phyloP scores from a whole-genome alignment of 2,329 filamentous ascomycete genomes.

The Alternaria burnsii region DNA sequence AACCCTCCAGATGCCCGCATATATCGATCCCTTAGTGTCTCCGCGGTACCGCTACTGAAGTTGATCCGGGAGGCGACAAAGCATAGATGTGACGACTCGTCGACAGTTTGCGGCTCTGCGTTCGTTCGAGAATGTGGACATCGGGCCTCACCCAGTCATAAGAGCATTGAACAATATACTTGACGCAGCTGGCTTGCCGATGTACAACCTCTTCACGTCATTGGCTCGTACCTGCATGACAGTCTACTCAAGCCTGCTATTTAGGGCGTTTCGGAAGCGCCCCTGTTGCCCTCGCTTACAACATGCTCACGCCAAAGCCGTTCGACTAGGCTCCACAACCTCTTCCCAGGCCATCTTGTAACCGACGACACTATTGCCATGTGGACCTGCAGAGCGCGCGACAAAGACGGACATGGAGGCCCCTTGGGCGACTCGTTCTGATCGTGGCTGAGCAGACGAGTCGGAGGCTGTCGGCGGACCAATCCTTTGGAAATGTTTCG shows the following conservation, averaged over 20 bases:
- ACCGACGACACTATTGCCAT: conserved; percentile 26
- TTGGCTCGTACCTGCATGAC: conserved; percentile 39
- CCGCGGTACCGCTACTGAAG: neutral
- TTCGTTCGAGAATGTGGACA: conserved; percentile 3
- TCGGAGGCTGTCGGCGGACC: conserved; percentile 22
- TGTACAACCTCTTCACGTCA: conserved; percentile 14
- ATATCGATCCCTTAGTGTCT: neutral
- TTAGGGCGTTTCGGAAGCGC: conserved; percentile 45
- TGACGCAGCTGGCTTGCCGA: conserved; percentile 23
- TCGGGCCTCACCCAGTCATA: conserved; percentile 17
- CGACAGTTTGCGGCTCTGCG: conserved; percentile 9
- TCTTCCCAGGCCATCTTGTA: conserved; percentile 20
- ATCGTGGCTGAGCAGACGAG: conserved; percentile 40
- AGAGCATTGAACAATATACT: conserved; percentile 18
- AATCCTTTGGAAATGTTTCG: conserved; percentile 33
- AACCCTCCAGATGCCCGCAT: neutral
- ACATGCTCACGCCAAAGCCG: conserved; percentile 16
- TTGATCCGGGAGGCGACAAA: neutral
- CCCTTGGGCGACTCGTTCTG: conserved; percentile 15
- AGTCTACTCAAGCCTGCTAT: conserved; percentile 25
- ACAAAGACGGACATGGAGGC: conserved; percentile 37
- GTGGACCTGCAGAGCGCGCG: conserved; percentile 40
- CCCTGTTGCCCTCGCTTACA: conserved; percentile 27
- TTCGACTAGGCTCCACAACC: conserved; percentile 29
- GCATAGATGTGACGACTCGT: neutral